Base-by-base conservation (phyloP, 2,329 filamentous ascomycete genomes). In the Zymoseptoria passerinii region DNA sequence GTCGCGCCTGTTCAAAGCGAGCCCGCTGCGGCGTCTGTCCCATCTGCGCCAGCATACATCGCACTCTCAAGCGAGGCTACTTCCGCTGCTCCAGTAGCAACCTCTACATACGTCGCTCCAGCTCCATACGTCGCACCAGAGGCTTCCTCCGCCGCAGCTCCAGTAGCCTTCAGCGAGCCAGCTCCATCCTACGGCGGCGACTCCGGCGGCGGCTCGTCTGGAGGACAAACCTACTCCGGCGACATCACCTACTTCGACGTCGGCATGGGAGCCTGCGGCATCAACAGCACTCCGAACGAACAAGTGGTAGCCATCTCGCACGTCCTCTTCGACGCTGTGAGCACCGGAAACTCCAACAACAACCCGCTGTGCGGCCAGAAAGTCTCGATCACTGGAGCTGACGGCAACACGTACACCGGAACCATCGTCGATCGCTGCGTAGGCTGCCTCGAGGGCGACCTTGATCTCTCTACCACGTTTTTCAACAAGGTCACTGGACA, bases 241-340 rank as follows among this genome's bases (percentile, higher is more conserved):
- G 82, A 91, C 53, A 79, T 90, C 65, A 94, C 90, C 59, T 92
- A 83, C 78, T 95, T 89, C 76, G 75, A 78, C 48, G 77, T 87
- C 52, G 89, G 86, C 49, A 70, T 87, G 8, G 86, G 87, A 59
- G 74, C 86, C 20, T 94, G 90, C 69, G 89, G 88, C 56, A 73
- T 71, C 44, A 81, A 83, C 64, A 85, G 85, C 74, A 70, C 77
- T 52, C 83, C 73, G 63, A 72, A 69, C 3, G 78, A 84, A 19
- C 77, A 82, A 70, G 83, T 90, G 60, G 83, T 94, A 58, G 90
- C 90, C 60, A 77, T 95, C 55, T 83, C 87, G 19, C 66, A 78
- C 49, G 75, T 67, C 4, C 75, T 89, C 68, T 90, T 92, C 83
- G 85, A 83, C 60, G 29, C 61, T n/a, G 64, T 67, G 58, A 65